A percentile compares a stretch with the other conserved stretches of the same genome.
Conservation (phyloP, 257 asterid genomes). For the Euphrasia confusa region DNA sequence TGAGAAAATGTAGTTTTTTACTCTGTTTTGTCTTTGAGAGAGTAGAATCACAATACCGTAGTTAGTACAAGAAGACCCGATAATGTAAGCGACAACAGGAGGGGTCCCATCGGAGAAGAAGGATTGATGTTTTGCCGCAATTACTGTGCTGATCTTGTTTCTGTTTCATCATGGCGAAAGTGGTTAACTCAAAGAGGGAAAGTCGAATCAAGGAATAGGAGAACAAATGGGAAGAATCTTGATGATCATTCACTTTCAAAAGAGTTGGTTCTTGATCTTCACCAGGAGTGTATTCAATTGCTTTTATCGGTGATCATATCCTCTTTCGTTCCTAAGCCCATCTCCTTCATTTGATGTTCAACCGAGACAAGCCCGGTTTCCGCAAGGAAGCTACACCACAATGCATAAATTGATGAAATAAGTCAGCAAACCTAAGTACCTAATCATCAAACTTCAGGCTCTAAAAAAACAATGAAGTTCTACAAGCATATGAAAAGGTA, state of each 20-base stretch:
- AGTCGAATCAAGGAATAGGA: neutral
- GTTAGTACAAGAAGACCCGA: neutral
- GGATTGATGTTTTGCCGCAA: no score
- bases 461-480: neutral
- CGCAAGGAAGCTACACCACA: conserved; percentile 57
- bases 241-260: conserved; percentile 12
- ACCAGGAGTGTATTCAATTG: conserved; percentile 27
- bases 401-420: conserved; percentile 1
- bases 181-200: neutral
- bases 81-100: no score
- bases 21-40: neutral
- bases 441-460: no score
- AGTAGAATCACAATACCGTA: conserved; percentile 28
- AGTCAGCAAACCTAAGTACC: conserved; percentile 19
- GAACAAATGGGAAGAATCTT: neutral
- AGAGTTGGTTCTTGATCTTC: conserved; percentile 15
- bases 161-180: neutral
- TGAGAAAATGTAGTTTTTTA: no score
- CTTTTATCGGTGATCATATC: conserved; percentile 40
- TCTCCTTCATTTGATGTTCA: conserved; percentile 76
- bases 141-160: neutral
- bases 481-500: no score
- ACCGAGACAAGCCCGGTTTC: conserved; percentile 87
- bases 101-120: no score
- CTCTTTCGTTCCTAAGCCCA: conserved; percentile 55